These are phyloP conservation scores for Phytophthora pseudosyringae DNA, from an alignment of 352 stramenopile genomes.

Conservation along the genomic window DNA sequence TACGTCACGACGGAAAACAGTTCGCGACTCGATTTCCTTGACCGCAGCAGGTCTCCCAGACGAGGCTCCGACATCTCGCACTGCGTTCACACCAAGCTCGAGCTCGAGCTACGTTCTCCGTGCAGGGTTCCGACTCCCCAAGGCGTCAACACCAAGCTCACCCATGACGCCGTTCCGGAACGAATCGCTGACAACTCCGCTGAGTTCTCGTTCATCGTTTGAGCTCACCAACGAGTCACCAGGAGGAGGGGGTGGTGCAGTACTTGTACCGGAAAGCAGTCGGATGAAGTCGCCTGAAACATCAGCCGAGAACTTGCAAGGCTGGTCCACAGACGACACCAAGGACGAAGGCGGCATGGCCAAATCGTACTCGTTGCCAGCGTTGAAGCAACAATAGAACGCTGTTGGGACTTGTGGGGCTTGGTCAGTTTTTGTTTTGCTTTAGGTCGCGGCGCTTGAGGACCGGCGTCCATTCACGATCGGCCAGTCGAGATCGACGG, in stretches of 20 bases:
- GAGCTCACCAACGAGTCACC: constrained; percentile 30
- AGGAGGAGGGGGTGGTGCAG: neutral
- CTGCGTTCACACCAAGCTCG: constrained; percentile 46
- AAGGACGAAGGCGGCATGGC: constrained; percentile 38
- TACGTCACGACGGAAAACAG: constrained; percentile 32
- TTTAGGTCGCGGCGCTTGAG: constrained; percentile 25
- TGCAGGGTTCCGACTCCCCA: constrained; percentile 62
- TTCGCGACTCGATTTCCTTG: constrained; percentile 37
- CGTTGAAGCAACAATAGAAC: constrained; percentile 50
- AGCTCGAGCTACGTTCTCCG: constrained; percentile 58
- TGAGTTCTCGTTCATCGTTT: constrained; percentile 34
- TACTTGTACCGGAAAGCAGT: constrained; percentile 26
- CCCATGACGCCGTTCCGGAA: constrained; percentile 27
- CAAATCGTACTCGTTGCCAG: constrained; percentile 65
- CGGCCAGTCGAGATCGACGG: neutral
- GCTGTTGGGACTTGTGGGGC: neutral
- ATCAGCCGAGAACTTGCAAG: constrained; percentile 30
- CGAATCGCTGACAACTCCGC: constrained; percentile 29
- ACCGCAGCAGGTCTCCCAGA: constrained; percentile 37
- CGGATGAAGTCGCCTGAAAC: constrained; percentile 28
- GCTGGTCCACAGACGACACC: constrained; percentile 44
- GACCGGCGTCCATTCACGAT: constrained; percentile 26
- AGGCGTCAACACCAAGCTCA: constrained; percentile 43
- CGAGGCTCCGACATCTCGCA: constrained; percentile 34
- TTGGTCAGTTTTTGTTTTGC: constrained; percentile 23